Conservation (phyloP, 768 basidiomycete genomes). For the Trametes coccinea region DNA sequence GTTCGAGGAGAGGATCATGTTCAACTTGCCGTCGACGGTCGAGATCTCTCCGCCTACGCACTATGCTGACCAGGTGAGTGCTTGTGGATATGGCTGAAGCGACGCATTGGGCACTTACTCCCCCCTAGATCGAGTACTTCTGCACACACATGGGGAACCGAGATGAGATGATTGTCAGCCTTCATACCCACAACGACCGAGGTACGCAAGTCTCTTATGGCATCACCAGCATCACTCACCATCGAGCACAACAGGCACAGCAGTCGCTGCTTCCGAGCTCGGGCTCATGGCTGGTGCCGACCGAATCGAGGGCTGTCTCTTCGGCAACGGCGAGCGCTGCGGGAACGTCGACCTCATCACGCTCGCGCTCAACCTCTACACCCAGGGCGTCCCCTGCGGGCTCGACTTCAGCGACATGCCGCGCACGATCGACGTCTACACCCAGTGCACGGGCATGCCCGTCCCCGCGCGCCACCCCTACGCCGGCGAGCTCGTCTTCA, state of each 20-base stretch:
- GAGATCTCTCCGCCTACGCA: constrained; percentile 97
- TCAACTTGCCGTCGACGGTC: constrained; percentile 96
- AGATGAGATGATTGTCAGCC: constrained; percentile 84
- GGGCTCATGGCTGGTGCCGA: constrained; percentile 92
- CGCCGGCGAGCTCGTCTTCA: constrained; percentile 96
- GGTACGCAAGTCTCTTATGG: constrained; percentile 44
- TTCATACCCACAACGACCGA: constrained; percentile 98
- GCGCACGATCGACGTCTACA: constrained; percentile 87
- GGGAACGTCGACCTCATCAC: constrained; percentile 98
- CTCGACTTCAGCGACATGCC: constrained; percentile 94
- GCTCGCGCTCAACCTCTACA: constrained; percentile 95
- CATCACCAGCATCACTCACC: neutral
- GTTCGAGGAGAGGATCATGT: constrained; percentile 77
- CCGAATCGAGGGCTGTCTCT: constrained; percentile 94
- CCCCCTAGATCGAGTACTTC: constrained; percentile 85
- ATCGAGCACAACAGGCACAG: neutral
- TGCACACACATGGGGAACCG: constrained; percentile 84
- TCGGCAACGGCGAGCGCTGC: constrained; percentile 99
- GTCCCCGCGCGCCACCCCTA: constrained; percentile 96
- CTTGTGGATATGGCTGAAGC: no score
- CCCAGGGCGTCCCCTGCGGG: constrained; percentile 86
- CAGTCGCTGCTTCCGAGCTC: constrained; percentile 92
- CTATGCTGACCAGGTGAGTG: constrained; percentile 86
- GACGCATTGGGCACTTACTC: no score
- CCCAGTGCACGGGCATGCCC: constrained; percentile 94